phyloP scores from a whole-genome alignment of 2,329 filamentous ascomycete species.

The Basipetospora chlamydospora region DNA sequence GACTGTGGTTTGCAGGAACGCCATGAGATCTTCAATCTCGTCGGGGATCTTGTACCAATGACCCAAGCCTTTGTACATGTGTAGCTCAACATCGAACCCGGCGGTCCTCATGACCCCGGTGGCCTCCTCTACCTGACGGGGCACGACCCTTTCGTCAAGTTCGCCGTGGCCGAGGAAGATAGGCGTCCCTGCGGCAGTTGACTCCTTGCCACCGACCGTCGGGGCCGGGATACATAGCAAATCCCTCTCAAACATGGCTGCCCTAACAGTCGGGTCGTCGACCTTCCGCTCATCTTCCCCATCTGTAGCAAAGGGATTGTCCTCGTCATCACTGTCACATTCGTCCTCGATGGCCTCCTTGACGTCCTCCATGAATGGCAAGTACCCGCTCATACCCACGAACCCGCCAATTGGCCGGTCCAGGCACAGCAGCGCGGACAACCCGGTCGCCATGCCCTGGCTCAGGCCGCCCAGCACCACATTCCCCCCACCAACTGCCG shows the following conservation, averaged over 20 bases:
- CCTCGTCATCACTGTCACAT: conserved; percentile 7
- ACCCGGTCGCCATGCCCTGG: conserved; percentile 33
- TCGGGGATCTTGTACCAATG: conserved; percentile 35
- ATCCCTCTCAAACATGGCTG: too few species aligned
- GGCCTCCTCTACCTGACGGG: conserved; percentile 13
- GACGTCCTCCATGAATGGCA: conserved; percentile 24
- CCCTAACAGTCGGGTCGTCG: background rate
- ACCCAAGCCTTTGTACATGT: conserved; percentile 22
- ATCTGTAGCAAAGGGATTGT: conserved; percentile 12
- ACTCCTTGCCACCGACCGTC: too few species aligned
- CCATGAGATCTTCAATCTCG: conserved; percentile 28
- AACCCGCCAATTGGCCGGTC: conserved; percentile 23
- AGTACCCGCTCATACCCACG: conserved; percentile 31
- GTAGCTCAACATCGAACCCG: background rate
- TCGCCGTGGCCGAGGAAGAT: conserved; percentile 77
- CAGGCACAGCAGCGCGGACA: conserved; percentile 27
- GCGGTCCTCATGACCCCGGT: background rate
- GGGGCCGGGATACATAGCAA: too few species aligned
- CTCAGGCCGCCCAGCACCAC: conserved; percentile 37
- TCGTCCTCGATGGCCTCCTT: conserved; percentile 13
- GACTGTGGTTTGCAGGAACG: background rate
- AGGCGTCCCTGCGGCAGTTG: background rate
- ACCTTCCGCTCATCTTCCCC: conserved; percentile 5
- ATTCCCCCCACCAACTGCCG: conserved; percentile 17
- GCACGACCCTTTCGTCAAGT: conserved; percentile 56